Conservation (phyloP, 2,329 filamentous ascomycete genomes). For the Trichoderma semiorbis region DNA sequence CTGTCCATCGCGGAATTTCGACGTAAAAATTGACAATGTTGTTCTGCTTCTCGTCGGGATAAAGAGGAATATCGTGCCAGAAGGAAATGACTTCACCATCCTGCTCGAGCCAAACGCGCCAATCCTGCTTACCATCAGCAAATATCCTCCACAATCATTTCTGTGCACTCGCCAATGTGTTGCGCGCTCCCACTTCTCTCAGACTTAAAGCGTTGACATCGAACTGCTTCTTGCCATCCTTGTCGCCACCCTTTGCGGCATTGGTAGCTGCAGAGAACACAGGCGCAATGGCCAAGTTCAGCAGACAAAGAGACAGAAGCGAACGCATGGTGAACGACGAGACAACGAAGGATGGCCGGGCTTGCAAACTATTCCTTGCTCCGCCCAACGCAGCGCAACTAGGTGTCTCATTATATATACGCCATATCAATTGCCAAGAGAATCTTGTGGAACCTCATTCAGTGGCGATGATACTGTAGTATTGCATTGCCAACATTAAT, state of each 20-base stretch:
- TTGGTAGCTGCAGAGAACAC: neutral
- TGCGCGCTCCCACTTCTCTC: conserved; percentile 37
- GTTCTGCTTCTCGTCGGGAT: conserved; percentile 33
- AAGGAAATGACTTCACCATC: conserved; percentile 39
- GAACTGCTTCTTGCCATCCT: conserved; percentile 20
- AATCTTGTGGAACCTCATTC: neutral
- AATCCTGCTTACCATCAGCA: conserved; percentile 29
- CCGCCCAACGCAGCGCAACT: too few relatives aligned
- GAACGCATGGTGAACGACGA: neutral
- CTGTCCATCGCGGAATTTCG: conserved; percentile 42
- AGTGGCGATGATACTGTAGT: neutral
- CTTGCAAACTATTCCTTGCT: neutral
- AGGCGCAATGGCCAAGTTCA: neutral
- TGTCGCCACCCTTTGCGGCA: neutral
- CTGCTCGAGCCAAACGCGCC: conserved; percentile 40
- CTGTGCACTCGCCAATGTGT: conserved; percentile 32
- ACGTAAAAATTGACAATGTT: conserved; percentile 38
- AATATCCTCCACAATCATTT: neutral
- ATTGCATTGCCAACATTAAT: neutral
- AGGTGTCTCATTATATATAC: neutral
- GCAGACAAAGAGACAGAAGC: neutral
- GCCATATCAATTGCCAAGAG: neutral
- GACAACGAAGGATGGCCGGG: neutral
- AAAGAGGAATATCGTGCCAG: conserved; percentile 42
- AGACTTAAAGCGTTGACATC: conserved; percentile 30